Percentiles rank a stretch among this genome's conserved stretches.
Conservation (phyloP, 495 filamentous ascomycete species). For the Penicillium bialowiezense region DNA sequence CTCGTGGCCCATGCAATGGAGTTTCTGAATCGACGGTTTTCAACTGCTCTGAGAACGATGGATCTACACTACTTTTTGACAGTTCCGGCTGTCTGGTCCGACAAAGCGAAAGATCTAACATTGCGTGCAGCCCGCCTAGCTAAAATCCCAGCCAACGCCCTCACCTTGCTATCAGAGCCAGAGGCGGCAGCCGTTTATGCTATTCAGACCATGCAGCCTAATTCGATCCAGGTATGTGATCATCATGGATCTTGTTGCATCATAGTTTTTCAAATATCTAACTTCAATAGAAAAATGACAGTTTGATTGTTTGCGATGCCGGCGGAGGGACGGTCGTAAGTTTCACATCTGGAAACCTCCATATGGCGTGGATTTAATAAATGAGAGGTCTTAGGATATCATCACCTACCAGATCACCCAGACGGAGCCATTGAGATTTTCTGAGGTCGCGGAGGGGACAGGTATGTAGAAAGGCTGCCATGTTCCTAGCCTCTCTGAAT, state of each 20-base stretch:
- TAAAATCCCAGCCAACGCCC: constrained; percentile 36
- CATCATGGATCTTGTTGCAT: no score
- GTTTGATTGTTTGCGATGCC: constrained; percentile 55
- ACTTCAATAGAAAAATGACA: constrained; percentile 40
- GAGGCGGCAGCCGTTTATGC: constrained; percentile 59
- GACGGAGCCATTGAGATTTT: constrained; percentile 11
- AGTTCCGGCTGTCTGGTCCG: constrained; percentile 56
- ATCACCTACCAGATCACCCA: constrained; percentile 27
- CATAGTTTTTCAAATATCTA: no score
- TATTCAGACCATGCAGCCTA: constrained; percentile 31
- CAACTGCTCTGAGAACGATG: constrained; percentile 9
- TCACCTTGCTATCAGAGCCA: constrained; percentile 58
- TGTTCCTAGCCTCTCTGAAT: not conserved
- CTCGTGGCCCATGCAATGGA: constrained; percentile 35
- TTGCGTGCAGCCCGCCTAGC: constrained; percentile 43
- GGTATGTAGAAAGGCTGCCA: constrained; percentile 10
- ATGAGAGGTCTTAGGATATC: constrained; percentile 40
- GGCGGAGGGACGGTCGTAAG: constrained; percentile 60
- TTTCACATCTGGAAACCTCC: not conserved
- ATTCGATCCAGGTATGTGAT: constrained; percentile 17
- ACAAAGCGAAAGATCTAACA: constrained; percentile 48
- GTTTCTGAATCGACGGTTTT: constrained; percentile 31
- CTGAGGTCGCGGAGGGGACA: constrained; percentile 22
- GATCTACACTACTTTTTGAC: constrained; percentile 43
- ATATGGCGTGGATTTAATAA: no score